A percentile compares a stretch with the other conserved stretches of the same genome.
Evolutionary conservation across 441 rosid species (phyloP).

Genomic region (Jatropha podagrica): DNA sequence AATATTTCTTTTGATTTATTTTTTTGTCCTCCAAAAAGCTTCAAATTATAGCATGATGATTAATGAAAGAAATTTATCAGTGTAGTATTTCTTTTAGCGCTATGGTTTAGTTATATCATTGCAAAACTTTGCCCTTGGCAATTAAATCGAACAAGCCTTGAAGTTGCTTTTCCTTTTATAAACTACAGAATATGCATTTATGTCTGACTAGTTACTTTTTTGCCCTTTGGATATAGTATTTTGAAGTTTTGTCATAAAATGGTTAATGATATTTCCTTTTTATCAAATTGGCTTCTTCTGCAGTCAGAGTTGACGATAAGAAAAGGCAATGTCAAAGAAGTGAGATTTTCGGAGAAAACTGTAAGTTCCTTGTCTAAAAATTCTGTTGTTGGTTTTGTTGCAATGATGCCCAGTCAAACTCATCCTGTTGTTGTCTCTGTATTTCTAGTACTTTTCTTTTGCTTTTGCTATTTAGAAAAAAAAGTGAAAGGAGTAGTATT

Average conservation of each 20-base stretch:
- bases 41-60: background rate
- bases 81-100: background rate
- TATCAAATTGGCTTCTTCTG: constrained; percentile 26
- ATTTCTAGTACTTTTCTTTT: background rate
- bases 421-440: background rate
- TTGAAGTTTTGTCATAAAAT: background rate
- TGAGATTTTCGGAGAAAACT: constrained; percentile 74
- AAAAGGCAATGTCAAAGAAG: constrained; percentile 62
- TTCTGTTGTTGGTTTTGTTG: background rate
- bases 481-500: background rate
- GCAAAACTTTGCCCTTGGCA: background rate
- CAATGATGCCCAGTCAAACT: too few relatives aligned
- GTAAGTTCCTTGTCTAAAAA: constrained; percentile 46
- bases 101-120: background rate
- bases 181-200: too few relatives aligned
- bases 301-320: constrained; percentile 52
- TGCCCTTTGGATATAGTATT: background rate
- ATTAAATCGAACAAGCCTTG: background rate
- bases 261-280: background rate
- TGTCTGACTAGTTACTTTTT: background rate
- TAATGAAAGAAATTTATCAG: background rate
- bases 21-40: background rate
- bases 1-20: background rate
- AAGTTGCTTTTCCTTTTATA: background rate
- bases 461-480: background rate